Conservation (phyloP, 2,329 filamentous ascomycete genomes). For the Alternaria sp. region DNA sequence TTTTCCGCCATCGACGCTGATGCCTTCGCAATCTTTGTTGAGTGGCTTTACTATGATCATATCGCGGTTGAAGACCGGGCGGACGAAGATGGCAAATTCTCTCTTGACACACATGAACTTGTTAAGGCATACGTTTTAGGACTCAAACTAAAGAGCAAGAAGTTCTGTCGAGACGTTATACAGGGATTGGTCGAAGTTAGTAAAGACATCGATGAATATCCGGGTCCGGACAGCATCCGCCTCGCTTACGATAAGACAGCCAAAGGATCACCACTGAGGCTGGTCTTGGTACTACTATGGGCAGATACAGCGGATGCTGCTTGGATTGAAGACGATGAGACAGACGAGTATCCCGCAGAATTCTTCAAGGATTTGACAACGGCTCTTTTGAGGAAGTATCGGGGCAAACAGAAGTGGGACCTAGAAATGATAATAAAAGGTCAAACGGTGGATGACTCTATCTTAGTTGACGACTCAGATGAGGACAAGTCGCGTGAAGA, state of each 20-base stretch:
- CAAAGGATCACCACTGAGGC: background rate
- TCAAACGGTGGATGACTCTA: background rate
- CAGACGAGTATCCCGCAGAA: background rate
- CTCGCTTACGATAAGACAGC: background rate
- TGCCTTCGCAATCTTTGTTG: background rate
- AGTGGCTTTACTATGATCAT: background rate
- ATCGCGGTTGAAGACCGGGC: background rate
- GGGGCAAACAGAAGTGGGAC: background rate
- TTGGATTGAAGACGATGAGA: background rate
- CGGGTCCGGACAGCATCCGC: background rate
- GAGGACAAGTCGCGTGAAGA: background rate
- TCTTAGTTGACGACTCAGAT: background rate
- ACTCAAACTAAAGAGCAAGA: background rate
- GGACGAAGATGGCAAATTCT: background rate
- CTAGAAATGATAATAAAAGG: background rate
- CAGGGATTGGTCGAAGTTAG: background rate
- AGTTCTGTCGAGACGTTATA: background rate
- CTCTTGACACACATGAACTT: background rate
- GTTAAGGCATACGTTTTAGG: background rate
- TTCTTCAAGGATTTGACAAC: background rate
- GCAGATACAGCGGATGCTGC: background rate
- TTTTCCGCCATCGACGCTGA: background rate
- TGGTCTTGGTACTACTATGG: background rate
- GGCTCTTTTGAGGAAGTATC: background rate
- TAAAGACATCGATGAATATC: background rate